Evolutionary conservation across 306 rosid genomes (phyloP).

Genomic region (Pterocarpus santalinus): DNA sequence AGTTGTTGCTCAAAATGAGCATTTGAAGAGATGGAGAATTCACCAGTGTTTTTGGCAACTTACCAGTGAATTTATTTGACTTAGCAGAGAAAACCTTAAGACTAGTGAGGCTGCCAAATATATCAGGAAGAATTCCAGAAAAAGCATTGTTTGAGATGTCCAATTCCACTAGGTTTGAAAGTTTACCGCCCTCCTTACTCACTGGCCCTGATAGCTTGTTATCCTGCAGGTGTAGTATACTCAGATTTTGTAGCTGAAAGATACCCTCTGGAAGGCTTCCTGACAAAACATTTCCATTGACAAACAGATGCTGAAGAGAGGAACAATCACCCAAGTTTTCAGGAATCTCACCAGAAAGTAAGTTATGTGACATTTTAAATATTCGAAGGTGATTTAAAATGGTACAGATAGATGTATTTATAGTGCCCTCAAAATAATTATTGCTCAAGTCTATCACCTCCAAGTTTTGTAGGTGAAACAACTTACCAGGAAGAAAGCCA

Average conservation of each 20-base stretch:
- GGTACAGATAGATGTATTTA: slow-evolving; percentile 11
- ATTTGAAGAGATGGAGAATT: slow-evolving; percentile 44
- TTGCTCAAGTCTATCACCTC: slow-evolving; percentile 44
- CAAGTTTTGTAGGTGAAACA: slow-evolving; percentile 44
- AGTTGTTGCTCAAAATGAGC: slow-evolving; percentile 32
- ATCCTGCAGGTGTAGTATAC: slow-evolving; percentile 17
- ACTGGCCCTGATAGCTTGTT: slow-evolving; percentile 43
- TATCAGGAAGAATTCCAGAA: slow-evolving; percentile 43
- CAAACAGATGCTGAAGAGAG: slow-evolving; percentile 30
- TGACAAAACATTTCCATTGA: slow-evolving; percentile 39
- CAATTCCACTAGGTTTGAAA: slow-evolving; percentile 42
- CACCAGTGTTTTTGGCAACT: slow-evolving; percentile 43
- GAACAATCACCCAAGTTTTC: slow-evolving; percentile 41
- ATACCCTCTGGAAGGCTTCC: slow-evolving; percentile 28
- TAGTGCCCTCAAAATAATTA: slow-evolving; percentile 36
- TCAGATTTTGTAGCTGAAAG: slow-evolving; percentile 42
- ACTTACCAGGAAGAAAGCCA: slow-evolving; percentile 39
- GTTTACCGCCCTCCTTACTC: slow-evolving; percentile 17
- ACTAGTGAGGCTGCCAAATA: slow-evolving; percentile 40
- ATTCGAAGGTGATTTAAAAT: slow-evolving; percentile 2
- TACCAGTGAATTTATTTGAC: slow-evolving; percentile 27
- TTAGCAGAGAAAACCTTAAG: slow-evolving; percentile 37
- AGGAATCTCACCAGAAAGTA: slow-evolving; percentile 41
- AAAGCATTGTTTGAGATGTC: slow-evolving; percentile 40
- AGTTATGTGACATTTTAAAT: slow-evolving; percentile 35